Percentiles rank a stretch among this genome's conserved stretches.
Evolutionary conservation across 345 rosid genomes (phyloP).

Genomic region (Arabidopsis suecica): DNA sequence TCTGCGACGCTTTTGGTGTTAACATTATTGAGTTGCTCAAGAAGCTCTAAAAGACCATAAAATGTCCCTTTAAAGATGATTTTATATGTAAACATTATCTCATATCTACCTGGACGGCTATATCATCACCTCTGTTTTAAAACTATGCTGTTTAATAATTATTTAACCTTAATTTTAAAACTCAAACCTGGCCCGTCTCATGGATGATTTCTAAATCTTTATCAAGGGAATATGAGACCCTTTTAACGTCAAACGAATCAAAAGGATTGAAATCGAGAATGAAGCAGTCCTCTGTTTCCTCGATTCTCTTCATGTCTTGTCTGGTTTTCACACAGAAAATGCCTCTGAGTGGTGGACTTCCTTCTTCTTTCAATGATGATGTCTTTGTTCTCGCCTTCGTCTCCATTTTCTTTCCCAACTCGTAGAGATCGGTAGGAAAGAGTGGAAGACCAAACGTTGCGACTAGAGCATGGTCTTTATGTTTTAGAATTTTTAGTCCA

Average conservation of each 20-base stretch:
- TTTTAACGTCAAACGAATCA: constrained; percentile 40
- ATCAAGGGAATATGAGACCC: constrained; percentile 9
- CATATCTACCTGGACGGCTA: background rate
- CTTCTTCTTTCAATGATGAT: constrained; percentile 29
- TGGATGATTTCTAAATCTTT: constrained; percentile 27
- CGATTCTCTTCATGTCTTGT: constrained; percentile 49
- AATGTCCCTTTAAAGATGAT: background rate
- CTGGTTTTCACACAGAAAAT: constrained; percentile 48
- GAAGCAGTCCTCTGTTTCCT: constrained; percentile 63
- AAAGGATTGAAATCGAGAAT: constrained; percentile 68
- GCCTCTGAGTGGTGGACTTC: constrained; percentile 45
- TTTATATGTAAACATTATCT: background rate
- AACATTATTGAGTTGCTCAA: constrained; percentile 82
- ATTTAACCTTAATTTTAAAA: background rate
- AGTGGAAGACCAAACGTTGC: constrained; percentile 13
- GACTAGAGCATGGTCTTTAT: background rate
- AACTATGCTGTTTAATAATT: constrained; percentile 29
- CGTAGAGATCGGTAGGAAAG: background rate
- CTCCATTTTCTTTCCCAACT: constrained; percentile 17
- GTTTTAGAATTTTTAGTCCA: background rate
- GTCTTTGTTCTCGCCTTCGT: background rate
- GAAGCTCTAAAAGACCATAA: constrained; percentile 24
- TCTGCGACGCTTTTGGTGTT: constrained; percentile 62
- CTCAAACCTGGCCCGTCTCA: constrained; percentile 42
- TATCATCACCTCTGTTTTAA: background rate